phyloP scores from a whole-genome alignment of 1,284 basidiomycete species.

The Ustilago trichophora region DNA sequence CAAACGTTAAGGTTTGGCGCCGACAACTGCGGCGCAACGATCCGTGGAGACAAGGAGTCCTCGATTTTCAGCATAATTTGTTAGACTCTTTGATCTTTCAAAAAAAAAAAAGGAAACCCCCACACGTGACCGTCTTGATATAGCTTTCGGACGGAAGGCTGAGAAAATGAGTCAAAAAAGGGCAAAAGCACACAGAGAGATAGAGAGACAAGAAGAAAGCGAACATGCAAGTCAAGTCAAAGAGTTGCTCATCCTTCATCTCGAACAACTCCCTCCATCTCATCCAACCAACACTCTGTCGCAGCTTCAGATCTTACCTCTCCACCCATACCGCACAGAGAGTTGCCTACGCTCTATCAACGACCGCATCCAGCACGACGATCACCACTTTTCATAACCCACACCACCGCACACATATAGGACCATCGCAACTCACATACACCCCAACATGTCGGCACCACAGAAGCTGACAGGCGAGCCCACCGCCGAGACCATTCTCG shows the following conservation, averaged over 20 bases:
- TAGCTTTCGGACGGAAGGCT: conserved; percentile 5
- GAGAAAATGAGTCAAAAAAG: conserved; percentile 23
- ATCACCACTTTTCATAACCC: too few relatives aligned
- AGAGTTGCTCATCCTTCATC: background rate
- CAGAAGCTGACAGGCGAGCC: conserved; percentile 35
- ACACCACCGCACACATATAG: too few relatives aligned
- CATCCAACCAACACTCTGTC: too few relatives aligned
- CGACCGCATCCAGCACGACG: too few relatives aligned
- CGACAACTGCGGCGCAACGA: conserved; percentile 2
- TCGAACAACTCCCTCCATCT: background rate
- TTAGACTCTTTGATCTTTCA: background rate
- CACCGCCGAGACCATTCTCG: conserved; percentile 55
- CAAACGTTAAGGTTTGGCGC: too few relatives aligned
- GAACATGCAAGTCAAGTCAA: background rate
- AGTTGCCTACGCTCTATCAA: too few relatives aligned
- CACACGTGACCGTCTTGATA: conserved; percentile 1
- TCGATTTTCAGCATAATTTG: background rate
- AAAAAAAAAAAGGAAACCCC: background rate
- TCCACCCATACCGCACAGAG: too few relatives aligned
- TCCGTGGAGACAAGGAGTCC: conserved; percentile 12
- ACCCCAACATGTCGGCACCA: conserved; percentile 27
- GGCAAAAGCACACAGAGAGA: conserved; percentile 8
- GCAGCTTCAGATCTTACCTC: too few relatives aligned
- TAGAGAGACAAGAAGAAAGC: conserved; percentile 6
- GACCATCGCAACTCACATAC: background rate